A percentile compares a stretch with the other conserved stretches of the same genome.
Conservation (phyloP, 2,329 filamentous ascomycete species). For the Nectriaceae sp. region DNA sequence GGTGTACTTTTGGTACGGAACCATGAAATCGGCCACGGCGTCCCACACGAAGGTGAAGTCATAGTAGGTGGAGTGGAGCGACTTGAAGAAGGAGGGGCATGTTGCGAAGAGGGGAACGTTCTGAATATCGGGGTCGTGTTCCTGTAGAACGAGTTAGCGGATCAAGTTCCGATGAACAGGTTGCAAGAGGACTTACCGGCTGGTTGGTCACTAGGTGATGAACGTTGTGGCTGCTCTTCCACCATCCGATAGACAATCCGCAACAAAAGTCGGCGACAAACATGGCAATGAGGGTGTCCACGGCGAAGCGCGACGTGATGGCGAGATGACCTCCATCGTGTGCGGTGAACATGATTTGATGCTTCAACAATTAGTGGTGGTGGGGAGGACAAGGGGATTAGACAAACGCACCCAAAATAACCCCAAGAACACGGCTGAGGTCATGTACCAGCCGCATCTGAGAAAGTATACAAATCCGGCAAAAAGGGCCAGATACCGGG, state of each 20-base stretch:
- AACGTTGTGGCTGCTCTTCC: conserved; percentile 70
- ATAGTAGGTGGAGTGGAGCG: conserved; percentile 64
- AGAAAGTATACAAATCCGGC: conserved; percentile 47
- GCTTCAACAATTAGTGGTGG: conserved; percentile 39
- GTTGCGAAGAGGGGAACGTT: conserved; percentile 71
- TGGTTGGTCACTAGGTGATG: conserved; percentile 68
- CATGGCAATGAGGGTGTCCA: conserved; percentile 61
- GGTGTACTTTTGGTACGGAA: conserved; percentile 64
- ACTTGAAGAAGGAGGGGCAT: conserved; percentile 65
- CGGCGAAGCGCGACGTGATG: conserved; percentile 60
- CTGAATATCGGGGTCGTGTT: conserved; percentile 62
- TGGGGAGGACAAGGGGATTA: background rate
- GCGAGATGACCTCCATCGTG: conserved; percentile 66
- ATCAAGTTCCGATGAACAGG: no score
- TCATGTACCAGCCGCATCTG: conserved; percentile 54
- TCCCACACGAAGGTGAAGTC: conserved; percentile 63
- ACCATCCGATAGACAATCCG: conserved; percentile 68
- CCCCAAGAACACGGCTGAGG: conserved; percentile 60
- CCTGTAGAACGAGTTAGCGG: conserved; percentile 31
- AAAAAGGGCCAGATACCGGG: conserved; percentile 57
- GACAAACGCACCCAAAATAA: conserved; percentile 55
- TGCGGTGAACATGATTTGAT: conserved; percentile 69
- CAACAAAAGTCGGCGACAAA: conserved; percentile 67
- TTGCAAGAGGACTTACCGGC: conserved; percentile 43
- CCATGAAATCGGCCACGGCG: conserved; percentile 56